phyloP scores from a whole-genome alignment of 1,139 yeast species.

The Taphrina deformans region DNA sequence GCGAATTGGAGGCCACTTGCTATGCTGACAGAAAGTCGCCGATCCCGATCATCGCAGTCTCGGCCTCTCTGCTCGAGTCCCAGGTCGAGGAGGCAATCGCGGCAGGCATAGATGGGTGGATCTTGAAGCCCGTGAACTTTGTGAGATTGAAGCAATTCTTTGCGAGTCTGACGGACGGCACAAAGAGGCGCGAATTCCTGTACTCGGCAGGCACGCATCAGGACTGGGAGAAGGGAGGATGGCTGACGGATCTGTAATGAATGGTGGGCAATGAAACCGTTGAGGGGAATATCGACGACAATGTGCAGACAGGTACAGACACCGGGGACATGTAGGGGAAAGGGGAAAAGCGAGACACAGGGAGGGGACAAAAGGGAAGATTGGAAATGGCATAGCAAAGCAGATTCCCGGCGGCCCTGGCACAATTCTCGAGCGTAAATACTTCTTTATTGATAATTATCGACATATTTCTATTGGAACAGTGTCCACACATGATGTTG shows the following conservation, averaged over 20 bases:
- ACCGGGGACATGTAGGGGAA: not conserved
- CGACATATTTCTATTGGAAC: too few relatives aligned
- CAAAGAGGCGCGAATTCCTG: not conserved
- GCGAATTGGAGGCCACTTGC: conserved; percentile 20
- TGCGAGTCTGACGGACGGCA: conserved; percentile 20
- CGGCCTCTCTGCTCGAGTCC: conserved; percentile 30
- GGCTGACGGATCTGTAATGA: conserved; percentile 22
- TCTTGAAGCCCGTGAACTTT: conserved; percentile 30
- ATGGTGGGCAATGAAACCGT: too few relatives aligned
- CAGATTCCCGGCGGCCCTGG: not conserved
- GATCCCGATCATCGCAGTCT: conserved; percentile 32
- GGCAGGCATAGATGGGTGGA: conserved; percentile 31
- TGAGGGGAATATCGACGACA: not conserved
- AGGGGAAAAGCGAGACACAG: not conserved
- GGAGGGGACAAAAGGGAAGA: not conserved
- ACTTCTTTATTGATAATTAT: not conserved
- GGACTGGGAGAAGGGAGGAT: conserved; percentile 33
- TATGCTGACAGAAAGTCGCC: conserved; percentile 6
- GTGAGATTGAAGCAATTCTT: conserved; percentile 13
- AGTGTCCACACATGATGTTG: too few relatives aligned
- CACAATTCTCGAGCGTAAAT: not conserved
- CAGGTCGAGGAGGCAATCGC: conserved; percentile 16
- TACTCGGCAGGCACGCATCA: conserved; percentile 6
- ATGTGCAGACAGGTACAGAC: not conserved
- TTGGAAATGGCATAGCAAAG: too few relatives aligned